Evolutionary conservation across 2,329 filamentous ascomycete species (phyloP).

Genomic region (Apiospora phragmitis): DNA sequence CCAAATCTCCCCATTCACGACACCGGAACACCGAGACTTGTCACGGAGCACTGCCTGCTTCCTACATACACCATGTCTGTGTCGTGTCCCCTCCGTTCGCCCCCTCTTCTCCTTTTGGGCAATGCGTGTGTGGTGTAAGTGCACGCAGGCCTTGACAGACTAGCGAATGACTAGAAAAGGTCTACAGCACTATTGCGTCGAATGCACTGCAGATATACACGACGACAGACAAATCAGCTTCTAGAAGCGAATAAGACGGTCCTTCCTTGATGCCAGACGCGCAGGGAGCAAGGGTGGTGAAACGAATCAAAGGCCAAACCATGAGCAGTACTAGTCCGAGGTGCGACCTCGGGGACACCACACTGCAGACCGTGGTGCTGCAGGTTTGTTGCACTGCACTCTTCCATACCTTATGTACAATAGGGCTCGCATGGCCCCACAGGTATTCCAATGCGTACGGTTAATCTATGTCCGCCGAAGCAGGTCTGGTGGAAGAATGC

Average conservation of each 20-base stretch:
- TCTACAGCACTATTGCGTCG: not conserved
- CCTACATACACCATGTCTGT: not conserved
- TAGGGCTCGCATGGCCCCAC: not conserved
- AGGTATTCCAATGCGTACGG: not conserved
- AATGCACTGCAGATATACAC: not conserved
- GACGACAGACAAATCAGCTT: conserved; percentile 16
- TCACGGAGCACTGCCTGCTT: conserved; percentile 1
- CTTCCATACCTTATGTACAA: not conserved
- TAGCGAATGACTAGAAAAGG: not conserved
- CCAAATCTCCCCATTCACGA: not conserved
- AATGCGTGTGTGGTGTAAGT: not conserved
- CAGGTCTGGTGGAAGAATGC: not conserved
- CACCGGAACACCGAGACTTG: conserved; percentile 1
- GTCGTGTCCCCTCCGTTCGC: not conserved
- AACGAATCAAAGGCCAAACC: conserved; percentile 2
- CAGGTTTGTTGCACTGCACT: not conserved
- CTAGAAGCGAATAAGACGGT: conserved; percentile 8
- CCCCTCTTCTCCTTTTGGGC: not conserved
- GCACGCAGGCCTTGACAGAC: not conserved
- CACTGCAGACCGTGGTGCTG: not conserved
- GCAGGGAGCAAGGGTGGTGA: conserved; percentile 3
- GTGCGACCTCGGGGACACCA: not conserved
- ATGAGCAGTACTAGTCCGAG: not conserved
- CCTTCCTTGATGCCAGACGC: conserved; percentile 2
- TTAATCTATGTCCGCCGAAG: not conserved